These are phyloP conservation scores for Persicaria tinctoria DNA, from an alignment of 148 eudicot genomes.

Conservation along the genomic window DNA sequence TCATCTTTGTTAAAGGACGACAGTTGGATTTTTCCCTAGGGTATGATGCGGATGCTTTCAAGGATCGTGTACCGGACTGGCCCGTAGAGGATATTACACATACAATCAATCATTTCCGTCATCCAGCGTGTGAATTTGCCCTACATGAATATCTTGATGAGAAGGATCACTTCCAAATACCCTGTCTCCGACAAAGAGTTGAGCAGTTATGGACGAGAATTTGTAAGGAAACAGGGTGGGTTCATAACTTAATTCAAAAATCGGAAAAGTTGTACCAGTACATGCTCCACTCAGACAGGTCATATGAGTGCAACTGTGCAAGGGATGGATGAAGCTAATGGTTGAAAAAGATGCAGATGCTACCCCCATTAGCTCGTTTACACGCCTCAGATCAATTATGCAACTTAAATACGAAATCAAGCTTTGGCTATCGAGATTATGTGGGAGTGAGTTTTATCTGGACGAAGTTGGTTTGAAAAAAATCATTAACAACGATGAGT, in stretches of 20 bases:
- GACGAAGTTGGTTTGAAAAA: neutral
- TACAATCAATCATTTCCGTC: neutral
- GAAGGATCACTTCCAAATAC: no score
- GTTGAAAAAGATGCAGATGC: neutral
- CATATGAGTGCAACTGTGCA: neutral
- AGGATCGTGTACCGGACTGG: neutral
- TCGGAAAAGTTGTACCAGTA: neutral
- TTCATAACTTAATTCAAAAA: no score
- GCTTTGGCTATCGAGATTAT: neutral
- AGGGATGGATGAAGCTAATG: neutral
- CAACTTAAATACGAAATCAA: neutral
- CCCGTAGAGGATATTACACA: neutral
- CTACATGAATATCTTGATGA: neutral
- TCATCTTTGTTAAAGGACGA: neutral
- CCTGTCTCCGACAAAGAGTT: neutral
- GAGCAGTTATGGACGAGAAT: no score
- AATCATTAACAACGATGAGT: neutral
- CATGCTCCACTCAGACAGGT: neutral
- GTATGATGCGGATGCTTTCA: no score
- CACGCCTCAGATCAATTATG: neutral
- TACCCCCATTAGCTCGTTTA: neutral
- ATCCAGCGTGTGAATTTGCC: neutral
- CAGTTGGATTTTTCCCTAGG: neutral
- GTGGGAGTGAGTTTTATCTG: neutral
- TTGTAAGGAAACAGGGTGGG: neutral